phyloP scores from a whole-genome alignment of 495 filamentous ascomycete genomes.

The Penicillium atrosanguineum region DNA sequence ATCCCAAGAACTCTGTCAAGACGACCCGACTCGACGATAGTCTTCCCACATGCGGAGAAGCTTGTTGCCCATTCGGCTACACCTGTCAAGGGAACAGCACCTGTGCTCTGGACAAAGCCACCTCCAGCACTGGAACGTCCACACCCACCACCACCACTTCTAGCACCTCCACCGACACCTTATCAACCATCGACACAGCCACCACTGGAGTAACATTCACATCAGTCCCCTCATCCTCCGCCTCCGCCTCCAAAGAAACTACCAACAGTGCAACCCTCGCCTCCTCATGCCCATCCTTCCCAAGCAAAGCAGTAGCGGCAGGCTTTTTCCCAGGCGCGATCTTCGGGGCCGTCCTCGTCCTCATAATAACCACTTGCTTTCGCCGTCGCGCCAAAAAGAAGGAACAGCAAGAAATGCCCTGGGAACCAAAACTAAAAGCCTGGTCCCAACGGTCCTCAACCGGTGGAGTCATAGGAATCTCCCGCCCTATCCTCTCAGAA shows the following conservation, averaged over 20 bases:
- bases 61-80: slow-evolving; percentile 80
- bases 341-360: slow-evolving; percentile 47
- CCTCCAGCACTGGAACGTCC: slow-evolving; percentile 19
- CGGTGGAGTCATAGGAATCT: slow-evolving; percentile 49
- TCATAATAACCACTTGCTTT: slow-evolving; percentile 44
- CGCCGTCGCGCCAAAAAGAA: slow-evolving; percentile 25
- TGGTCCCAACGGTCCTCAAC: slow-evolving; percentile 39
- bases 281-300: slow-evolving; percentile 41
- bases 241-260: slow-evolving; percentile 17
- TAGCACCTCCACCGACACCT: not conserved
- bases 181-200: slow-evolving; percentile 25
- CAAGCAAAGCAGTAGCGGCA: slow-evolving; percentile 52
- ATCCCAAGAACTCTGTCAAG: slow-evolving; percentile 64
- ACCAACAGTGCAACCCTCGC: slow-evolving; percentile 13
- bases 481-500: slow-evolving; percentile 52
- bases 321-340: slow-evolving; percentile 65
- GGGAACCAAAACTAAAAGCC: slow-evolving; percentile 16
- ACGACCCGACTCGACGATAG: slow-evolving; percentile 59
- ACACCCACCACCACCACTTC: slow-evolving; percentile 26
- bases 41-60: slow-evolving; percentile 55
- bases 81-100: slow-evolving; percentile 53
- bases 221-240: slow-evolving; percentile 17
- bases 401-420: slow-evolving; percentile 1
- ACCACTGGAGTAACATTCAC: slow-evolving; percentile 20
- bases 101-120: slow-evolving; percentile 38